A percentile compares a stretch with the other conserved stretches of the same genome.
Evolutionary conservation across 2,329 filamentous ascomycete species (phyloP).

Genomic region (Verticillium nonalfalfae): DNA sequence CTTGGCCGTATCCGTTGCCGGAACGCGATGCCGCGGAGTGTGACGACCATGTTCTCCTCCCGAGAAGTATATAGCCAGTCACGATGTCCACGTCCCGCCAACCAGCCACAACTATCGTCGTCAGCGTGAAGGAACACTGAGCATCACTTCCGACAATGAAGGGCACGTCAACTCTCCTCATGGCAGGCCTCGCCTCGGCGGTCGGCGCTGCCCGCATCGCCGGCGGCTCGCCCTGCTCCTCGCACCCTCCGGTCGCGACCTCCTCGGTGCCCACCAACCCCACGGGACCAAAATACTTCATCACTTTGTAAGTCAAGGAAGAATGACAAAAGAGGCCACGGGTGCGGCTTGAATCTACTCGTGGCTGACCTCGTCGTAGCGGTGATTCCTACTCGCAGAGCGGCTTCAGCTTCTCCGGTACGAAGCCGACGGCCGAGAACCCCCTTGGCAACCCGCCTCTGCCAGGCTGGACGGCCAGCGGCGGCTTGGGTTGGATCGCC

Average conservation of each 20-base stretch:
- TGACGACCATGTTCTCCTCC: not conserved
- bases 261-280: constrained; percentile 2
- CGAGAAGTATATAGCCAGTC: not conserved
- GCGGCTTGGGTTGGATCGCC: constrained; percentile 42
- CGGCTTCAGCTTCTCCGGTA: constrained; percentile 42
- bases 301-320: constrained; percentile 27
- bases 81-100: not conserved
- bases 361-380: constrained; percentile 18
- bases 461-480: constrained; percentile 38
- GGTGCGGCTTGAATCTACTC: too few species aligned
- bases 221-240: not conserved
- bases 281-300: constrained; percentile 24
- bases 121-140: not conserved
- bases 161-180: not conserved
- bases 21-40: not conserved
- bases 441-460: constrained; percentile 55
- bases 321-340: too few species aligned
- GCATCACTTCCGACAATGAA: not conserved
- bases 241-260: not conserved
- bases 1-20: not conserved
- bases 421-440: constrained; percentile 44
- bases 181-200: not conserved
- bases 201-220: not conserved
- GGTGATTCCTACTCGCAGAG: constrained; percentile 56
- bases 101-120: not conserved